Conservation (phyloP, 1,139 yeast species). For the Suhomyces chickasaworum region DNA sequence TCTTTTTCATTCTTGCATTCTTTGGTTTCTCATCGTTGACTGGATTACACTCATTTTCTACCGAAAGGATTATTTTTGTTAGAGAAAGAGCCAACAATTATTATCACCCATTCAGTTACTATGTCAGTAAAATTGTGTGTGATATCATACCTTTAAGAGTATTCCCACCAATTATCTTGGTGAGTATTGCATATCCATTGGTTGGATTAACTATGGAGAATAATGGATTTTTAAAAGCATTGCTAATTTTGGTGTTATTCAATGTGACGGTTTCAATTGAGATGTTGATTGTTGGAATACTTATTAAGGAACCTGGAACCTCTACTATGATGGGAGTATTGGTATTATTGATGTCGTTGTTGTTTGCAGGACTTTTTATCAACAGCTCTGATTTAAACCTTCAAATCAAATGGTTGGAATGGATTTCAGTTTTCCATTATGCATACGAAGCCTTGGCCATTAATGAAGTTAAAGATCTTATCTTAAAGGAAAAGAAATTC, state of each 20-base stretch:
- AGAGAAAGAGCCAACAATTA: constrained; percentile 94
- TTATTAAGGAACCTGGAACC: constrained; percentile 88
- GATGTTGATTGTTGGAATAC: constrained; percentile 81
- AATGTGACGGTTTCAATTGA: constrained; percentile 85
- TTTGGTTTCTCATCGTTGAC: constrained; percentile 94
- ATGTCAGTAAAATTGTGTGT: constrained; percentile 79
- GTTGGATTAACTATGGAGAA: constrained; percentile 83
- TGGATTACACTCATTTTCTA: constrained; percentile 83
- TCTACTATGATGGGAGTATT: constrained; percentile 89
- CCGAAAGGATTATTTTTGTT: constrained; percentile 83
- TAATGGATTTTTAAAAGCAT: constrained; percentile 73
- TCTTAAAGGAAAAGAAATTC: constrained; percentile 82
- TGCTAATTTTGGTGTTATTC: constrained; percentile 72
- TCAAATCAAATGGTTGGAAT: constrained; percentile 77
- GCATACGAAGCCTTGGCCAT: constrained; percentile 92
- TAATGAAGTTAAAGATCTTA: constrained; percentile 89
- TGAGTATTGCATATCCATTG: constrained; percentile 88
- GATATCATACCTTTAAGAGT: constrained; percentile 89
- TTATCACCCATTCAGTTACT: constrained; percentile 84
- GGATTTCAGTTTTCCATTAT: constrained; percentile 88
- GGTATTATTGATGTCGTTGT: constrained; percentile 75
- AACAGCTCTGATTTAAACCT: constrained; percentile 75
- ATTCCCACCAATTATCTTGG: constrained; percentile 81
- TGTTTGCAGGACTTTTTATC: constrained; percentile 91
- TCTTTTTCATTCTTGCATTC: constrained; percentile 84